Conservation (phyloP, 495 filamentous ascomycete genomes). For the Cercophora sp. region DNA sequence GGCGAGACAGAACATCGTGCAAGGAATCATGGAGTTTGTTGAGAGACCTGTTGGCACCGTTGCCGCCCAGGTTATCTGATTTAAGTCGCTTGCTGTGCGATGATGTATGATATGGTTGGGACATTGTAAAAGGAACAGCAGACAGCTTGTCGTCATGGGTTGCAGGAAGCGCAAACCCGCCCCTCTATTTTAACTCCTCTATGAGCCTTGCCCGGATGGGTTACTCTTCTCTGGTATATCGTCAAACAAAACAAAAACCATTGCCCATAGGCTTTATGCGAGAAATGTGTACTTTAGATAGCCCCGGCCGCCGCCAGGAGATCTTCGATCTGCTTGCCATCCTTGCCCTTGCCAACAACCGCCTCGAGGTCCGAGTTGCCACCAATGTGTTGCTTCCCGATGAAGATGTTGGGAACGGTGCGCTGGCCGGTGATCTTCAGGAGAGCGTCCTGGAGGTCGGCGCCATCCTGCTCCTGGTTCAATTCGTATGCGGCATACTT, state of each 20-base stretch:
- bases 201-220: too few species aligned
- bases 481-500: conserved; percentile 76
- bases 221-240: not conserved
- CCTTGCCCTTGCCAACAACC: conserved; percentile 29
- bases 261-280: not conserved
- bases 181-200: too few species aligned
- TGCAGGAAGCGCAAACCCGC: too few species aligned
- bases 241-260: not conserved
- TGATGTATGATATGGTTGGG: too few species aligned
- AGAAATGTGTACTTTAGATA: conserved; percentile 15
- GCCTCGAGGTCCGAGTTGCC: conserved; percentile 92
- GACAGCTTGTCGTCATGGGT: too few species aligned
- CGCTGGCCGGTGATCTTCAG: conserved; percentile 73
- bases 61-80: conserved; percentile 59
- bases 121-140: too few species aligned
- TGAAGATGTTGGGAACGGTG: conserved; percentile 95
- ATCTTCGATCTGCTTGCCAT: conserved; percentile 37
- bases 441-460: conserved; percentile 79
- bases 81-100: too few species aligned
- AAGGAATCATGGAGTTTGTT: conserved; percentile 83
- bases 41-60: conserved; percentile 86
- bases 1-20: conserved; percentile 74
- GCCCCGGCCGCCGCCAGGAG: conserved; percentile 38
- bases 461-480: conserved; percentile 78
- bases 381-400: conserved; percentile 84